A percentile compares a stretch with the other conserved stretches of the same genome.
Evolutionary conservation across 495 filamentous ascomycete genomes (phyloP).

Genomic region (Hypoxylon perforatum): DNA sequence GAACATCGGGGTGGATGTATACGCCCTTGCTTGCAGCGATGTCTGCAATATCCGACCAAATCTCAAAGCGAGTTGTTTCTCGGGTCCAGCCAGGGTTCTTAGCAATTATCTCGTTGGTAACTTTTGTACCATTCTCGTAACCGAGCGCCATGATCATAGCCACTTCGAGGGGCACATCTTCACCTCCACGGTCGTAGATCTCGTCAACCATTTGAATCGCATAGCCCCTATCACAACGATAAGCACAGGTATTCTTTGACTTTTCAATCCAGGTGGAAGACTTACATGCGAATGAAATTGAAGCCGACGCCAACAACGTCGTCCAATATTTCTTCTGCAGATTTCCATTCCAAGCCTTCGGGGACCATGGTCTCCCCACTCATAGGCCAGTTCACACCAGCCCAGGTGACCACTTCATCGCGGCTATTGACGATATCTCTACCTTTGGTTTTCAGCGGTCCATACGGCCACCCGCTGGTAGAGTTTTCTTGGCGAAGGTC

Average conservation of each 20-base stretch:
- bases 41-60: conserved; percentile 53
- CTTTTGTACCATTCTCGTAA: conserved; percentile 55
- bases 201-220: conserved; percentile 69
- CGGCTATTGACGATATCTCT: conserved; percentile 60
- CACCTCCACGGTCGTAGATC: conserved; percentile 58
- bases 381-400: conserved; percentile 67
- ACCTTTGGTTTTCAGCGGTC: conserved; percentile 49
- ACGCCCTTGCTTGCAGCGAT: conserved; percentile 57
- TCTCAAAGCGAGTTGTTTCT: conserved; percentile 58
- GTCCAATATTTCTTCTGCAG: conserved; percentile 57
- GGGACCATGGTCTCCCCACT: conserved; percentile 66
- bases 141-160: conserved; percentile 59
- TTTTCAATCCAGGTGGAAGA: neutral
- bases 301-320: conserved; percentile 62
- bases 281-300: conserved; percentile 64
- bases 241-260: neutral
- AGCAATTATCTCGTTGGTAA: conserved; percentile 54
- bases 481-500: conserved; percentile 28
- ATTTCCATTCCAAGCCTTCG: conserved; percentile 66
- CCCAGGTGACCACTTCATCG: conserved; percentile 58
- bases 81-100: conserved; percentile 59
- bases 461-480: conserved; percentile 42
- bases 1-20: conserved; percentile 68
- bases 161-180: conserved; percentile 57
- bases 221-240: conserved; percentile 48